These are phyloP conservation scores for Kalmusia sp. DNA, from an alignment of 2,329 filamentous ascomycete species.

Conservation along the genomic window DNA sequence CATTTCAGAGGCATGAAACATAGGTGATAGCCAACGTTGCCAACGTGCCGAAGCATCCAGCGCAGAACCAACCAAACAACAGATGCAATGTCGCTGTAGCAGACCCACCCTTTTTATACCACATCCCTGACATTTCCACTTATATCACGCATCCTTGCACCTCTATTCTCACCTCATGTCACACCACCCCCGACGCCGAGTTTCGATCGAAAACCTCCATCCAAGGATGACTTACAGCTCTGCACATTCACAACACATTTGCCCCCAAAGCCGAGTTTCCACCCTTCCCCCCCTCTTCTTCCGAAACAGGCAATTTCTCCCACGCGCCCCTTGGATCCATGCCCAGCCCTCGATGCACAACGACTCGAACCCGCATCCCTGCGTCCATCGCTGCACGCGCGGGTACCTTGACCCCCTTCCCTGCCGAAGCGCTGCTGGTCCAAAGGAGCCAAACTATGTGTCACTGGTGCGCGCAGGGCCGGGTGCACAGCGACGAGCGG, in stretches of 20 bases:
- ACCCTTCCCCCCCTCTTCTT: not conserved
- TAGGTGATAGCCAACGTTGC: too few relatives aligned
- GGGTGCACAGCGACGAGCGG: too few relatives aligned
- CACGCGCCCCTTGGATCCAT: not conserved
- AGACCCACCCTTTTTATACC: not conserved
- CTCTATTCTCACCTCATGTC: not conserved
- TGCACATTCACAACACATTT: too few relatives aligned
- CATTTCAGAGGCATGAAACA: too few relatives aligned
- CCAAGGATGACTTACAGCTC: too few relatives aligned
- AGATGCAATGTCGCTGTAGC: not conserved
- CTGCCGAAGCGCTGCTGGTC: too few relatives aligned
- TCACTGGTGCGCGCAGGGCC: conserved; percentile 1
- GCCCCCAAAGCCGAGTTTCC: not conserved
- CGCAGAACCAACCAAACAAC: too few relatives aligned
- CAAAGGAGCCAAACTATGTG: conserved; percentile 5
- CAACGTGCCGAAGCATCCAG: too few relatives aligned
- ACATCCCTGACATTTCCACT: not conserved
- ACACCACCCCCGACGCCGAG: too few relatives aligned
- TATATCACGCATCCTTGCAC: not conserved
- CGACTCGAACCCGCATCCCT: not conserved
- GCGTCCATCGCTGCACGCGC: conserved; percentile 1
- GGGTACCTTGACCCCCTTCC: not conserved
- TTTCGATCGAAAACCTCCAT: too few relatives aligned
- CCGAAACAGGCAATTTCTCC: not conserved
- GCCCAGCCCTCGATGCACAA: not conserved